A percentile compares a stretch with the other conserved stretches of the same genome.
Conservation (phyloP, 305 asterid genomes). For the Fraxinus paxiana region DNA sequence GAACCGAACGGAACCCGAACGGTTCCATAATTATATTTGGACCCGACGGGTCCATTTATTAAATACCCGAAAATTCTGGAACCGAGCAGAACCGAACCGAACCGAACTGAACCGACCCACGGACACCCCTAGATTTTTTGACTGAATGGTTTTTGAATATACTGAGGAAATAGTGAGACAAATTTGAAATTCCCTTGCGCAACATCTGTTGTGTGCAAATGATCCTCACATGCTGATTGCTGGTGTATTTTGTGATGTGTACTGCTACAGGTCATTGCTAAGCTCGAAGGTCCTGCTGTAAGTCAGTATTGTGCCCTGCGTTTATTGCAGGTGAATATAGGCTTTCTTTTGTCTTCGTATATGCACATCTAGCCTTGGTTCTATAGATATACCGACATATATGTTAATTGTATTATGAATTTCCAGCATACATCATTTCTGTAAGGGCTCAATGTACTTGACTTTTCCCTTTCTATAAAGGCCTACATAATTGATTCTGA, state of each 20-base stretch:
- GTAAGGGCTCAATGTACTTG: not conserved
- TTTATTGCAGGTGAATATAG: slow-evolving; percentile 70
- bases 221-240: slow-evolving; percentile 27
- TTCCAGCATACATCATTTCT: not conserved
- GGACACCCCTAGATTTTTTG: not conserved
- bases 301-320: slow-evolving; percentile 96
- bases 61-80: too few species aligned
- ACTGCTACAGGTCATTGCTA: slow-evolving; percentile 85
- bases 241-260: slow-evolving; percentile 11
- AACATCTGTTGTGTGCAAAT: slow-evolving; percentile 10
- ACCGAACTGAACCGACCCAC: too few species aligned
- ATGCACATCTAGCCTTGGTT: not conserved
- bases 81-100: too few species aligned
- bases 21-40: too few species aligned
- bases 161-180: not conserved
- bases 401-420: not conserved
- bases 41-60: too few species aligned
- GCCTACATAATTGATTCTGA: slow-evolving; percentile 26
- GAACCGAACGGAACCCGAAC: too few species aligned
- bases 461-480: not conserved
- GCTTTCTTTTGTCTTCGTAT: slow-evolving; percentile 20
- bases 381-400: not conserved
- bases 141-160: not conserved
- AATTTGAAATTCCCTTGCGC: slow-evolving; percentile 5
- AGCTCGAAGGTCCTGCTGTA: slow-evolving; percentile 97